Base-by-base conservation (phyloP, 768 basidiomycete species). In the Lentinula aciculospora region DNA sequence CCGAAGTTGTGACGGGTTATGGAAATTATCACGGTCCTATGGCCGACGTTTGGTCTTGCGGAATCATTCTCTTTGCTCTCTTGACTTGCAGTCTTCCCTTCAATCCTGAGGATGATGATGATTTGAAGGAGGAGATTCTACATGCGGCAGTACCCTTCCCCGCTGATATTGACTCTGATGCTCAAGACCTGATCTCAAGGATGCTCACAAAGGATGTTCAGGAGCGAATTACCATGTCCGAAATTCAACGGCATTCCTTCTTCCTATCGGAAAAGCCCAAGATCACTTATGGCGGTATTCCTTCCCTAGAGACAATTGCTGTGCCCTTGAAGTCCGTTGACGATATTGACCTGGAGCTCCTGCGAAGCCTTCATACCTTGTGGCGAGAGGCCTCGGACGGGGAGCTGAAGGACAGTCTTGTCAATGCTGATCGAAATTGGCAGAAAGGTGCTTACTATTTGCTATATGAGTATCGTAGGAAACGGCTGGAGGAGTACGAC, bases 11-110 rank as follows among this genome's bases (percentile, higher is more conserved):
- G 61, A 79, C 82, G 69, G 93, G 93, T 3, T 76, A 82, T 45
- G 81, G 85, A 3, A 53, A 53, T n/a, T 98, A 98, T 69, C 81
- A 93, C 64, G 95, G 94, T 7, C 81, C 86, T 2, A 79, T 83
- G n/a, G 85, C 93, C 19, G 95, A 98, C 71, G 92, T 95, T 67
- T 98, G 95, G 95, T 96, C 94, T 39, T 95, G 94, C 65, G 95
- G 95, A 57, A 84, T 98, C 67, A 94, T 96, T 62, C 80, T 98
- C 56, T 93, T 85, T 64, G 92, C 93, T 19, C 76, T 98, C n/a
- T 77, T 98, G 37, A 83, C 85, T 3, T 93, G 94, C 5, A 78
- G 82, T 42, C 78, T 97, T n/a, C 95, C 95, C 1, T 98, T 98
- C 65, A 94, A 98, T 68, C 88, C 95, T 67, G 90, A 94, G 62